phyloP scores from a whole-genome alignment of 441 rosid species.

The Eruca vesicaria region DNA sequence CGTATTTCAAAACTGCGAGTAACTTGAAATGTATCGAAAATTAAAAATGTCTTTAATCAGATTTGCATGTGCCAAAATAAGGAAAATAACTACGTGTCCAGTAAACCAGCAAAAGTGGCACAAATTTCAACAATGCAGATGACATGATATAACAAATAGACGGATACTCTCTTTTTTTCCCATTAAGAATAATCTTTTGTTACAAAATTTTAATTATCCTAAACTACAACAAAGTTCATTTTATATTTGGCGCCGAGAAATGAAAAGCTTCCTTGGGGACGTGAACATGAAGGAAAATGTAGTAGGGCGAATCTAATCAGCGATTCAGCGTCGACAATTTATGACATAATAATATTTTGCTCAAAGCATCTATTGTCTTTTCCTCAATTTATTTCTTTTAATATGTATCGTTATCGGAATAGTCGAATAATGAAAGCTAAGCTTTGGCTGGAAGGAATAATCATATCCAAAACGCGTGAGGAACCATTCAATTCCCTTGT shows the following conservation, averaged over 20 bases:
- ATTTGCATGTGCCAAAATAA: neutral
- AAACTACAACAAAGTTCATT: neutral
- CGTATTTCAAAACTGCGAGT: neutral
- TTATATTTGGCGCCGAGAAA: neutral
- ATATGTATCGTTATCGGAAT: constrained; percentile 24
- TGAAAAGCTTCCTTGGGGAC: neutral
- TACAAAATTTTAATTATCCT: no score
- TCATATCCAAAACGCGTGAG: constrained; percentile 55
- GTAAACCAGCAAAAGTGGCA: constrained; percentile 27
- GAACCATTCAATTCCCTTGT: constrained; percentile 23
- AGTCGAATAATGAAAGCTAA: constrained; percentile 25
- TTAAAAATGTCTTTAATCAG: neutral
- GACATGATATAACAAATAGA: neutral
- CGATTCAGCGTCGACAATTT: constrained; percentile 15
- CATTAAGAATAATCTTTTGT: neutral
- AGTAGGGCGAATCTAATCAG: constrained; percentile 1
- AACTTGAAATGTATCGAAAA: neutral
- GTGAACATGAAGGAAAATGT: constrained; percentile 18
- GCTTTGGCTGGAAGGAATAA: constrained; percentile 47
- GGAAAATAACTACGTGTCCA: neutral
- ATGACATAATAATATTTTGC: no score
- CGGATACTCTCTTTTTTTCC: neutral
- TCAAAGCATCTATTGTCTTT: no score
- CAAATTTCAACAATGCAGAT: constrained; percentile 15
- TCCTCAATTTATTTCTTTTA: neutral